phyloP scores from a whole-genome alignment of 768 basidiomycete genomes.

The Trametes cinnabarina region DNA sequence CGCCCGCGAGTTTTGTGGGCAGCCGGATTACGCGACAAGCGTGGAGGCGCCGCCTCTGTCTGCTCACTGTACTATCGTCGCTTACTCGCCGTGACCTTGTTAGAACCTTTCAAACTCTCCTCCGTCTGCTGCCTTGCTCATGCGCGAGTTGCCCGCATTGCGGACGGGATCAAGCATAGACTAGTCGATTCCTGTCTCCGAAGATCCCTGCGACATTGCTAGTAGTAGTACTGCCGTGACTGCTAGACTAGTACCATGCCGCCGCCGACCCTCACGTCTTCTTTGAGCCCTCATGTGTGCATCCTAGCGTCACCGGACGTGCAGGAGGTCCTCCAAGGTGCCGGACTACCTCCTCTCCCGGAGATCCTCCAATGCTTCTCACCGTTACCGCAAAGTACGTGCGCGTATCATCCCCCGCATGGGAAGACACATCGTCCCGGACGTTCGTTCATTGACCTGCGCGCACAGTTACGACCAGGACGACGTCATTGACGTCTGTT shows the following conservation, averaged over 20 bases:
- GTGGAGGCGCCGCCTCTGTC: too few species aligned
- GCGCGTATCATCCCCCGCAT: neutral
- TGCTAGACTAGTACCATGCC: conserved; percentile 31
- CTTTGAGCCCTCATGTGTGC: conserved; percentile 81
- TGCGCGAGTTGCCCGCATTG: too few species aligned
- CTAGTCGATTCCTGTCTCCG: neutral
- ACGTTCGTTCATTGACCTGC: conserved; percentile 1
- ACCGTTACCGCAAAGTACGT: conserved; percentile 73
- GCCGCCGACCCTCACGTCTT: conserved; percentile 60
- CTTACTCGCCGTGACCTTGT: too few species aligned
- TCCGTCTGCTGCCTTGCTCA: too few species aligned
- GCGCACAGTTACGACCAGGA: conserved; percentile 69
- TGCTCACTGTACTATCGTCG: too few species aligned
- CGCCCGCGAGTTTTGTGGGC: too few species aligned
- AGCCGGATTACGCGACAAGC: too few species aligned
- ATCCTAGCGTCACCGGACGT: conserved; percentile 72
- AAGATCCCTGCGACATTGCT: neutral
- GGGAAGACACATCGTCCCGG: neutral
- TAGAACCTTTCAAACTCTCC: too few species aligned
- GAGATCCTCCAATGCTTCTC: conserved; percentile 83
- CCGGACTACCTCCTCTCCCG: conserved; percentile 66
- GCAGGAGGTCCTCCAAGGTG: conserved; percentile 50
- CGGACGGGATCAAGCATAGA: too few species aligned
- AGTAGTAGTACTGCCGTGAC: too few species aligned
- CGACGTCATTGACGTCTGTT: conserved; percentile 67